Percentiles rank a stretch among this genome's conserved stretches.
phyloP scores from a whole-genome alignment of 1,139 yeast species.

The Magnusiomyces suaveolens region DNA sequence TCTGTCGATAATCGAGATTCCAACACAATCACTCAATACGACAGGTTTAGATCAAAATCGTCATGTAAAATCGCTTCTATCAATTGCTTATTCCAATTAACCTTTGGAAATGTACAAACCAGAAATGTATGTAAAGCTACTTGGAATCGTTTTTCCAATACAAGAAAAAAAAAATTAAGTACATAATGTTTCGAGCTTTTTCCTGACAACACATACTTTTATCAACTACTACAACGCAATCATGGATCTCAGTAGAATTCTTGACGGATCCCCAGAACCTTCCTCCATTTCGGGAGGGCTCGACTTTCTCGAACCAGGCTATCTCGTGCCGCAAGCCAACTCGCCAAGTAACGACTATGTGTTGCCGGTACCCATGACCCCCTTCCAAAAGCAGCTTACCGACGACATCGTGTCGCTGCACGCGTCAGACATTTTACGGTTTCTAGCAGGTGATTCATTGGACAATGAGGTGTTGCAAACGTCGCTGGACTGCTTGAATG shows the following conservation, averaged over 20 bases:
- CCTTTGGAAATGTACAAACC: too few species aligned
- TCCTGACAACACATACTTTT: too few species aligned
- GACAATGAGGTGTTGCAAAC: constrained; percentile 41
- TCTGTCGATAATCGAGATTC: too few species aligned
- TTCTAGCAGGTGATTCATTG: constrained; percentile 55
- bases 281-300: constrained; percentile 42
- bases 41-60: too few species aligned
- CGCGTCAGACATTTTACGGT: constrained; percentile 79
- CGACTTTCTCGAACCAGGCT: constrained; percentile 15
- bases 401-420: constrained; percentile 88
- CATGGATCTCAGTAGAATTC: constrained; percentile 68
- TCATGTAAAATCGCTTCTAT: too few species aligned
- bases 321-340: background rate
- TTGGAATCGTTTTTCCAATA: too few species aligned
- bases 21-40: too few species aligned
- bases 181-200: too few species aligned
- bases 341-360: constrained; percentile 45
- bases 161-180: too few species aligned
- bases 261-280: constrained; percentile 82
- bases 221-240: too few species aligned
- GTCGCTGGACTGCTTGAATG: constrained; percentile 54
- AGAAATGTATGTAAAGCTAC: too few species aligned
- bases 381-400: constrained; percentile 81
- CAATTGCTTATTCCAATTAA: too few species aligned
- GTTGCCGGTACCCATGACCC: constrained; percentile 79